Evolutionary conservation across 805 yeast species (phyloP).

Genomic region (Kurtzmaniella cleridarum): DNA sequence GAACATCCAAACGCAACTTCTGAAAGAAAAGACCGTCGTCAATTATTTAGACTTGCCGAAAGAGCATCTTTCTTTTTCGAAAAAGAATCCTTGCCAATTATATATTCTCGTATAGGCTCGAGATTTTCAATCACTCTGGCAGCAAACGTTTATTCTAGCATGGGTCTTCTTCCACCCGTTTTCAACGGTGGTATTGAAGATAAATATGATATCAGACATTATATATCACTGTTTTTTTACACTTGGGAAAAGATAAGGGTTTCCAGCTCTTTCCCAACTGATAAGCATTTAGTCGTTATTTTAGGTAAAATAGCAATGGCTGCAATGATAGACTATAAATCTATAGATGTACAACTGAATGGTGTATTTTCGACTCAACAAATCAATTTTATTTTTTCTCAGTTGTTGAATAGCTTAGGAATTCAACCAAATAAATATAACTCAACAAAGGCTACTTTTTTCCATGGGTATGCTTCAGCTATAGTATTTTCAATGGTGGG

Average conservation of each 20-base stretch:
- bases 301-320: conserved; percentile 56
- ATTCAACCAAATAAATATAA: conserved; percentile 46
- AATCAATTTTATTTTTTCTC: conserved; percentile 53
- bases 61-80: conserved; percentile 52
- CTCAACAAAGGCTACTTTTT: conserved; percentile 34
- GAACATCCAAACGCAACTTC: conserved; percentile 41
- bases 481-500: conserved; percentile 64
- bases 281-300: conserved; percentile 59
- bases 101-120: conserved; percentile 48
- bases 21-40: conserved; percentile 46
- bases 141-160: conserved; percentile 43
- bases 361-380: conserved; percentile 56
- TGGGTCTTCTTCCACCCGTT: conserved; percentile 49
- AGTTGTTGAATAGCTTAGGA: conserved; percentile 40
- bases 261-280: conserved; percentile 39
- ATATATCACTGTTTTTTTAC: conserved; percentile 63
- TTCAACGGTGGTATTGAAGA: conserved; percentile 28
- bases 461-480: conserved; percentile 37
- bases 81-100: conserved; percentile 39
- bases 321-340: conserved; percentile 22
- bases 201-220: conserved; percentile 42
- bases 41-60: conserved; percentile 47
- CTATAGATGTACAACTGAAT: conserved; percentile 16
- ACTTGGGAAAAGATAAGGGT: conserved; percentile 59
- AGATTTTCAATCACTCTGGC: conserved; percentile 52